These are phyloP conservation scores for Isatis tinctoria DNA, from an alignment of 345 rosid species.

Conservation along the genomic window DNA sequence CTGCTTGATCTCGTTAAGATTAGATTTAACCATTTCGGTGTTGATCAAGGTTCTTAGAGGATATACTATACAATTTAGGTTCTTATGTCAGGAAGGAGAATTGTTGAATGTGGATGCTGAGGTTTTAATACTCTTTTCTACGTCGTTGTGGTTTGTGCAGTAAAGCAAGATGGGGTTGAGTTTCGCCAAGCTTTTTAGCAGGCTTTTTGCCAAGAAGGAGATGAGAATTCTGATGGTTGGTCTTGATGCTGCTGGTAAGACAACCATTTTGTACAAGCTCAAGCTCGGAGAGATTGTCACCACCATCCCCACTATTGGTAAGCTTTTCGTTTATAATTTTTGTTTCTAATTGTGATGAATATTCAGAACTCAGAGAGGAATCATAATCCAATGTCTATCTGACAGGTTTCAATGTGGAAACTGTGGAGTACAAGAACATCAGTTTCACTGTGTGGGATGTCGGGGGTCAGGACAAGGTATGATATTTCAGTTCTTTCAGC, in stretches of 20 bases:
- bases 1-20: background rate
- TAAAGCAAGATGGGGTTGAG: slow-evolving; percentile 49
- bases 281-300: slow-evolving; percentile 83
- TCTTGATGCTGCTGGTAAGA: slow-evolving; percentile 85
- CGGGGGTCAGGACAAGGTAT: slow-evolving; percentile 93
- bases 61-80: background rate
- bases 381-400: too few species aligned
- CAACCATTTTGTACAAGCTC: slow-evolving; percentile 76
- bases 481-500: too few species aligned
- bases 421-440: slow-evolving; percentile 86
- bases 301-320: slow-evolving; percentile 79
- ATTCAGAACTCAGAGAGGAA: background rate
- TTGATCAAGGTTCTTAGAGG: background rate
- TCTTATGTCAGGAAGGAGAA: background rate
- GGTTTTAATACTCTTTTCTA: background rate
- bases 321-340: background rate
- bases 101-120: background rate
- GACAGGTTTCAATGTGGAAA: slow-evolving; percentile 84
- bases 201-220: slow-evolving; percentile 75
- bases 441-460: slow-evolving; percentile 74
- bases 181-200: slow-evolving; percentile 63
- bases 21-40: background rate
- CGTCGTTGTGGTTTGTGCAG: slow-evolving; percentile 8
- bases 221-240: slow-evolving; percentile 88
- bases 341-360: background rate